Evolutionary conservation across 2,329 filamentous ascomycete species (phyloP), one percentile per base, ranked within the genome.

Genomic region (Aspergillus intermedius): DNA sequence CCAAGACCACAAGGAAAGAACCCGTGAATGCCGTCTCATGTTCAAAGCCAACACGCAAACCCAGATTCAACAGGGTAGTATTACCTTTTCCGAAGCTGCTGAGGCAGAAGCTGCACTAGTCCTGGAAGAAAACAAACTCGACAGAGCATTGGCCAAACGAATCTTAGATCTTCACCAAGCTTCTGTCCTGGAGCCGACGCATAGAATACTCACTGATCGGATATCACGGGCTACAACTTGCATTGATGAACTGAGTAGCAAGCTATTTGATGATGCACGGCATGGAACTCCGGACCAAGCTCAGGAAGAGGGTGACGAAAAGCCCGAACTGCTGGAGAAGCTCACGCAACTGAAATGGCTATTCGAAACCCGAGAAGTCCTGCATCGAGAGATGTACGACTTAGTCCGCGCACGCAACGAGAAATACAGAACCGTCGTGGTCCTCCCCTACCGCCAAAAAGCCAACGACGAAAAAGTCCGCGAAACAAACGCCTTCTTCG

Each of bases 281-380:
- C 75, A 78, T 41, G 74, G 79, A 3, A 81, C 83, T 54, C 86
- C 90, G 0, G 91, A 95, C 60, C 82, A 89, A 67, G 86, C 90
- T 0, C 91, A 96, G 66, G 90, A 95, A 67, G 91, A 96, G 71
- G 91, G 93, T 15, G 91, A 97, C 58, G 91, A 96, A 66, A 84
- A 91, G 64, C 93, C 93, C 0, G 93, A 98, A 68, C 77, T 97
- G 0, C 75, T 97, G 2, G 93, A 98, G 68, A 95, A 95, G 69
- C 77, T 98, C 10, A 97, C 91, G 0, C 80, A 96, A 43, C 77
- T 97, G 12, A 98, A 97, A 63, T 97, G 93, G 91, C 83, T 97
- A 7, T 97, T 96, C 59, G 93, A 98, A 66, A 86, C 87, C 1
- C 84, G 91, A n/a, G 93, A 98, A 69, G 78, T 81, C 42, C 77